These are phyloP conservation scores for Epichloe sibirici DNA, from an alignment of 2,329 filamentous ascomycete genomes.

Conservation along the genomic window DNA sequence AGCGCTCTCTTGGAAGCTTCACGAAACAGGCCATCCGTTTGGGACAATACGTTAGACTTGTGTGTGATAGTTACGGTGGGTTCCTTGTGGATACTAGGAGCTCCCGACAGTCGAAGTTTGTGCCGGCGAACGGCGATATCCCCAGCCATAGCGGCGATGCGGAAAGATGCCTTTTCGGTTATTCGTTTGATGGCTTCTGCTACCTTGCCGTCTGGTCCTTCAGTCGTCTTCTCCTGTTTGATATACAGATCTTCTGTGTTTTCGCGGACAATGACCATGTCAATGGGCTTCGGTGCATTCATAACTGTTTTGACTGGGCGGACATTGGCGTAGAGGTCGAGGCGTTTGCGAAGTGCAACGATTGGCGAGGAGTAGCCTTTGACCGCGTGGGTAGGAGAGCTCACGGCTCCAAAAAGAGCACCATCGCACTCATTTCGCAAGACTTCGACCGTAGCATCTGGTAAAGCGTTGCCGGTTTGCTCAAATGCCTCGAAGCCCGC, in stretches of 20 bases:
- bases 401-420: constrained; percentile 91
- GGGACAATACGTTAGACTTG: constrained; percentile 93
- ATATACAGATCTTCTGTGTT: constrained; percentile 99
- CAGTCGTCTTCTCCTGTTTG: constrained; percentile 83
- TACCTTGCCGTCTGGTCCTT: constrained; percentile 65
- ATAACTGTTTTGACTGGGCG: constrained; percentile 80
- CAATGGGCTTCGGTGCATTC: constrained; percentile 58
- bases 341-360: constrained; percentile 87
- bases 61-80: constrained; percentile 92
- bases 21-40: constrained; percentile 94
- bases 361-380: constrained; percentile 95
- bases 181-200: constrained; percentile 98
- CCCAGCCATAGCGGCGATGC: constrained; percentile 87
- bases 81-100: constrained; percentile 47
- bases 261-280: constrained; percentile 96
- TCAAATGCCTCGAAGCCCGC: constrained; percentile 93
- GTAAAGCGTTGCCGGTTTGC: constrained; percentile 75
- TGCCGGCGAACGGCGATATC: constrained; percentile 86
- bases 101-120: constrained; percentile 54
- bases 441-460: constrained; percentile 81
- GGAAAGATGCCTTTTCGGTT: constrained; percentile 67
- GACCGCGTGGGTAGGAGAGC: constrained; percentile 78
- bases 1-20: constrained; percentile 65
- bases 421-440: constrained; percentile 87
- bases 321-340: constrained; percentile 95